phyloP scores from a whole-genome alignment of 2,329 filamentous ascomycete species.

The Aplosporella prunicola region DNA sequence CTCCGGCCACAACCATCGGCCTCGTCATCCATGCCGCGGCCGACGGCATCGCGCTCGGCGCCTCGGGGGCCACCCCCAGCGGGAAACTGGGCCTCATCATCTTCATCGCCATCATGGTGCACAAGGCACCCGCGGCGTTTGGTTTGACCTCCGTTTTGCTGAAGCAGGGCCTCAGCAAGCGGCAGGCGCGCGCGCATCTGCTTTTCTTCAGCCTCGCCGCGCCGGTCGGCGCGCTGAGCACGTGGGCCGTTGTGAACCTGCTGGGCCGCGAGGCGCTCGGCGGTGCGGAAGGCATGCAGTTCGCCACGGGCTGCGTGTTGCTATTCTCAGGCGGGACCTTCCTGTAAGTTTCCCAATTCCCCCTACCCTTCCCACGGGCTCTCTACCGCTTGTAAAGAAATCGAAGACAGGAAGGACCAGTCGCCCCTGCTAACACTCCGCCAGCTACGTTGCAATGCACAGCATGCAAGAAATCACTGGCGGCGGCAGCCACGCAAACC shows the following conservation, averaged over 20 bases:
- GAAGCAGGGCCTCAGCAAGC: conserved; percentile 83
- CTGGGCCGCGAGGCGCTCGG: conserved; percentile 53
- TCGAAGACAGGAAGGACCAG: conserved; percentile 18
- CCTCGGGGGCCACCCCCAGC: conserved; percentile 57
- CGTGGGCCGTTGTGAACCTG: conserved; percentile 70
- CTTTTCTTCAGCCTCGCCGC: conserved; percentile 88
- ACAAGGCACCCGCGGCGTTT: conserved; percentile 94
- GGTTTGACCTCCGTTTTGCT: conserved; percentile 83
- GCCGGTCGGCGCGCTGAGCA: conserved; percentile 72
- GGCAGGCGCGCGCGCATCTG: conserved; percentile 73
- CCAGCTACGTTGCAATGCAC: conserved; percentile 93
- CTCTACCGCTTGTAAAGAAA: conserved; percentile 8
- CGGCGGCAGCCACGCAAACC: conserved; percentile 21
- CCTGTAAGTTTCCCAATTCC: conserved; percentile 52
- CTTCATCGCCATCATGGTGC: conserved; percentile 92
- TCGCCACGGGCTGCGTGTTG: conserved; percentile 86
- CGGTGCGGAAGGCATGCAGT: conserved; percentile 57
- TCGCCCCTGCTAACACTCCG: background rate
- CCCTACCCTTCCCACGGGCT: background rate
- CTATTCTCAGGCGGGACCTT: conserved; percentile 97
- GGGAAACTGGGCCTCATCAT: conserved; percentile 73
- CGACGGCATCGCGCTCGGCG: conserved; percentile 91
- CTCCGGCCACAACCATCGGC: conserved; percentile 60
- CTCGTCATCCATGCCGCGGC: conserved; percentile 94
- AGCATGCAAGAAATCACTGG: conserved; percentile 73